Conservation (phyloP, 2,329 filamentous ascomycete species). For the Knufia petricola region DNA sequence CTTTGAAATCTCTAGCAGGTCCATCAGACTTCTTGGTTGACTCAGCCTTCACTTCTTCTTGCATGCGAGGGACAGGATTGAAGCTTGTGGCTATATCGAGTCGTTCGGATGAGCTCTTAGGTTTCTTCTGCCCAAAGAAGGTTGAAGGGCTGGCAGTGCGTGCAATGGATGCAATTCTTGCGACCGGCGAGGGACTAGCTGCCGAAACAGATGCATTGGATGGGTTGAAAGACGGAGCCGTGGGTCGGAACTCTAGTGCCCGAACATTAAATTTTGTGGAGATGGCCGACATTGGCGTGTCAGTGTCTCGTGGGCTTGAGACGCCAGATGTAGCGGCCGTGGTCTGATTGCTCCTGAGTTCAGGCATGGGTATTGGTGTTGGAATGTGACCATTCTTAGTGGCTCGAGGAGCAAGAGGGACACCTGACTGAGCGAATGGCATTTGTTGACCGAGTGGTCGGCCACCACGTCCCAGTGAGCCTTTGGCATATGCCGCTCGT, state of each 20-base stretch:
- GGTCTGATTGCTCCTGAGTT: constrained; percentile 51
- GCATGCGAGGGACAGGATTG: constrained; percentile 59
- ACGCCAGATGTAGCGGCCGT: constrained; percentile 27
- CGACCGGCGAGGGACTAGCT: constrained; percentile 60
- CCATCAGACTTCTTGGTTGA: constrained; percentile 26
- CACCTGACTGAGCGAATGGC: neutral
- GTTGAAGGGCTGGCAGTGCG: constrained; percentile 40
- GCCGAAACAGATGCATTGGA: constrained; percentile 49
- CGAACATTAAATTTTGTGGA: constrained; percentile 47
- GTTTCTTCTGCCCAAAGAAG: constrained; percentile 63
- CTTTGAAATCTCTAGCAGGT: constrained; percentile 53
- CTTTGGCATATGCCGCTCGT: constrained; percentile 36
- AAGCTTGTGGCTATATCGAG: constrained; percentile 47
- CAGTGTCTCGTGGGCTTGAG: constrained; percentile 34
- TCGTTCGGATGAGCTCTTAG: constrained; percentile 48
- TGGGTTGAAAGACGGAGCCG: constrained; percentile 73
- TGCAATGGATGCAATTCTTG: constrained; percentile 41
- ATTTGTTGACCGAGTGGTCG: constrained; percentile 34
- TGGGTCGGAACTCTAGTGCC: constrained; percentile 71
- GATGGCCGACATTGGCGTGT: constrained; percentile 44
- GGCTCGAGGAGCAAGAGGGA: neutral
- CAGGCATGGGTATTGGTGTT: constrained; percentile 49
- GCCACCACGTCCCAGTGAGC: constrained; percentile 34
- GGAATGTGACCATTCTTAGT: constrained; percentile 29
- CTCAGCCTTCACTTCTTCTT: constrained; percentile 44